These are phyloP conservation scores for Leptographium procerum DNA, from an alignment of 2,329 filamentous ascomycete species.

Conservation along the genomic window DNA sequence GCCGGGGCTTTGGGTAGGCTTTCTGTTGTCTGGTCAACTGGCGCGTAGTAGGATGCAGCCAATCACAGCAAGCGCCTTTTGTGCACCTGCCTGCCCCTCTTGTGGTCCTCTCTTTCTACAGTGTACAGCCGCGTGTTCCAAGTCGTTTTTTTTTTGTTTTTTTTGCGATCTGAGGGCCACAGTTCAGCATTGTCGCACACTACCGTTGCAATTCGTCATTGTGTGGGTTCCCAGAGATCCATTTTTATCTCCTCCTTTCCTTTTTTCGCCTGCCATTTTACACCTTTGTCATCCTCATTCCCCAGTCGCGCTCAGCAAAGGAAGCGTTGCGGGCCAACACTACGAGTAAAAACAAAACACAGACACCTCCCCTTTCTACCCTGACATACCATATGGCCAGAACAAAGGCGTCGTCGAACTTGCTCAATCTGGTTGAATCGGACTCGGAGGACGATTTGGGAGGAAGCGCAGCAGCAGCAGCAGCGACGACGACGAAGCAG, in stretches of 20 bases:
- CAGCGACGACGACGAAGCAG: neutral
- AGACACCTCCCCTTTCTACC: no score
- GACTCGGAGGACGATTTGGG: slow-evolving; percentile 35
- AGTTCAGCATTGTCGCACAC: no score
- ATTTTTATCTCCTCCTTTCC: neutral
- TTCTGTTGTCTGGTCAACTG: neutral
- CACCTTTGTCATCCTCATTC: neutral
- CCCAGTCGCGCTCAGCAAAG: neutral
- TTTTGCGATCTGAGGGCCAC: no score
- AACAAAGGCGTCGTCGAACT: slow-evolving; percentile 16
- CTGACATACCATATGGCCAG: slow-evolving; percentile 17
- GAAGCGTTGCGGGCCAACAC: neutral
- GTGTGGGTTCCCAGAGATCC: neutral
- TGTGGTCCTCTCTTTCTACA: neutral
- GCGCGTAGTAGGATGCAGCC: neutral
- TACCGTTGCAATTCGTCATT: no score
- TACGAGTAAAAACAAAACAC: neutral
- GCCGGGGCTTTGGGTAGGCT: neutral
- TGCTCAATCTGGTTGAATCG: slow-evolving; percentile 29
- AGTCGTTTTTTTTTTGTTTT: neutral
- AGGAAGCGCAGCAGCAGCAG: slow-evolving; percentile 8
- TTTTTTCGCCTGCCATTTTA: neutral
- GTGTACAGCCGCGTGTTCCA: neutral
- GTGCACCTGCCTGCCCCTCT: neutral
- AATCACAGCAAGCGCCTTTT: neutral